A percentile compares a stretch with the other conserved stretches of the same genome.
Evolutionary conservation across 257 asterid genomes (phyloP).

Genomic region (Coffea eugenioides): DNA sequence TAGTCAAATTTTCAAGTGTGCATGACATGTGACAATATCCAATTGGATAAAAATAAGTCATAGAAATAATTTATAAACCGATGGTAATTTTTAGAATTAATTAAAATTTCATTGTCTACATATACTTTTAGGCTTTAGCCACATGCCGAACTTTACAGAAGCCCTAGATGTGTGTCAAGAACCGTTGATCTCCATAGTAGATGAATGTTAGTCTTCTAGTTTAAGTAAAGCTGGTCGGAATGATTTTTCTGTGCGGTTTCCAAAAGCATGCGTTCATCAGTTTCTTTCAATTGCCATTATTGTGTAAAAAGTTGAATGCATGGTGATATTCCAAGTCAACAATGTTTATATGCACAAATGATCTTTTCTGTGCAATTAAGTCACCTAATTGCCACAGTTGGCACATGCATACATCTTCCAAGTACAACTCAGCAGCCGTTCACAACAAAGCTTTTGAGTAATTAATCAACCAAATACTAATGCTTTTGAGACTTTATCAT

Average conservation of each 20-base stretch:
- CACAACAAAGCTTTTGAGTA: constrained; percentile 6
- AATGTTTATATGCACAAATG: not conserved
- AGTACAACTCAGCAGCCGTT: not conserved
- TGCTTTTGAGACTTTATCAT: not conserved
- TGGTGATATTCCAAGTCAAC: not conserved
- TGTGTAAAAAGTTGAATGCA: not conserved
- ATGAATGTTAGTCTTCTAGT: not conserved
- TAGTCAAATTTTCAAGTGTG: no score
- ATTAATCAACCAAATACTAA: not conserved
- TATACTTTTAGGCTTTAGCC: no score
- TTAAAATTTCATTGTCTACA: no score
- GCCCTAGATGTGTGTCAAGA: no score
- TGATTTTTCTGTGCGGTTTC: constrained; percentile 5
- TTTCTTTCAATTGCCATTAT: not conserved
- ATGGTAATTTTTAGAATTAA: no score
- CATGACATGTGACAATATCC: no score
- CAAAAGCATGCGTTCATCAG: not conserved
- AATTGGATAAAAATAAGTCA: no score
- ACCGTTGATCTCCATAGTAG: no score
- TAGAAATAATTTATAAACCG: no score
- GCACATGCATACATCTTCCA: not conserved
- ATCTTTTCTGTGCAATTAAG: constrained; percentile 3
- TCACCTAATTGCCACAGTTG: not conserved
- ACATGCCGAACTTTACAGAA: no score
- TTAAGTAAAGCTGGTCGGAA: constrained; percentile 3